These are phyloP conservation scores for Leccinum solheimii DNA, from an alignment of 1,284 basidiomycete species.

Conservation along the genomic window DNA sequence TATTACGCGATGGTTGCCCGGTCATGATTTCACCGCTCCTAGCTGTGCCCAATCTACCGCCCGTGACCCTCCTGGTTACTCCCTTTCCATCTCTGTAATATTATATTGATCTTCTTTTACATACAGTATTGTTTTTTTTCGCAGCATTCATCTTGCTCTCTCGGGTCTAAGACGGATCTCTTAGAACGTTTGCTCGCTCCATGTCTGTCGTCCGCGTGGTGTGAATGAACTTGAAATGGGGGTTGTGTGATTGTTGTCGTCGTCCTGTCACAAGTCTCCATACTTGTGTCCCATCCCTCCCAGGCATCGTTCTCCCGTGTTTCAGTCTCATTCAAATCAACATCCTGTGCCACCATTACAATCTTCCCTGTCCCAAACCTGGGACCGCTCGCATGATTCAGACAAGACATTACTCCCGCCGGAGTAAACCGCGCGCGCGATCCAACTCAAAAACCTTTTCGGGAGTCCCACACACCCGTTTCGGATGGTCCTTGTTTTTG, in stretches of 20 bases:
- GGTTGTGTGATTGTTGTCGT: conserved; percentile 14
- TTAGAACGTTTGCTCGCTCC: conserved; percentile 24
- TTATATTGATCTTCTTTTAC: conserved; percentile 33
- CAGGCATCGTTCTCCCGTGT: conserved; percentile 18
- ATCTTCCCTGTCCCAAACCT: conserved; percentile 8
- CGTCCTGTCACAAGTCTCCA: conserved; percentile 9
- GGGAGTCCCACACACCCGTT: conserved; percentile 8
- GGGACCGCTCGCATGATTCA: conserved; percentile 13
- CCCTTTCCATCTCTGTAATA: conserved; percentile 24
- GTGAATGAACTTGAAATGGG: neutral
- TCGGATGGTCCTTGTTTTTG: conserved; percentile 9
- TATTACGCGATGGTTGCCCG: conserved; percentile 31
- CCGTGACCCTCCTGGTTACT: conserved; percentile 18
- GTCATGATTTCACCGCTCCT: conserved; percentile 34
- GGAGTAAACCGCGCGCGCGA: conserved; percentile 9
- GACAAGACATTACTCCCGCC: conserved; percentile 16
- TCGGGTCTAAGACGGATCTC: conserved; percentile 36
- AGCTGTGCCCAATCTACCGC: conserved; percentile 20
- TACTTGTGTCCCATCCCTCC: conserved; percentile 19
- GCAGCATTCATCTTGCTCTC: conserved; percentile 21
- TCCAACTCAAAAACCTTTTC: neutral
- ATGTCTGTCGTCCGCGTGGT: conserved; percentile 18
- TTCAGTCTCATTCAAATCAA: conserved; percentile 20
- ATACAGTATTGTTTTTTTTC: conserved; percentile 26
- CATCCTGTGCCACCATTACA: conserved; percentile 4